Conservation (phyloP, 2,329 filamentous ascomycete species). For the Gliomastix tumulicola region DNA sequence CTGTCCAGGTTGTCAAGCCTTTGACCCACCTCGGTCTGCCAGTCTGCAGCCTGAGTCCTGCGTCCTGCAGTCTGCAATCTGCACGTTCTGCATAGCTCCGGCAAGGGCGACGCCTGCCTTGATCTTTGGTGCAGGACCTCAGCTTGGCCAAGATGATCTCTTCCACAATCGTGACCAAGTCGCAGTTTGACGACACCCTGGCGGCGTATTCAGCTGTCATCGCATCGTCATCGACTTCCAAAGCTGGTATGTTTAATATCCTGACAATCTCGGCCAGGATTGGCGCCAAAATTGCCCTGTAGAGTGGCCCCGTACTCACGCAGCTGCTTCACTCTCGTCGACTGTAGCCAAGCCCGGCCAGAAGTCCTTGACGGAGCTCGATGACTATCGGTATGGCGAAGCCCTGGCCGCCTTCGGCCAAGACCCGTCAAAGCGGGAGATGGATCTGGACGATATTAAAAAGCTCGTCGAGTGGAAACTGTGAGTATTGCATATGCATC, state of each 20-base stretch:
- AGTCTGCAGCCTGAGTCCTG: no score
- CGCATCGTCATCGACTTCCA: constrained; percentile 34
- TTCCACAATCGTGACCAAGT: constrained; percentile 12
- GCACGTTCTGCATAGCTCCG: no score
- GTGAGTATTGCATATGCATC: constrained; percentile 36
- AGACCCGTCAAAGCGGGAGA: constrained; percentile 21
- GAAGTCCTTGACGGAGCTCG: constrained; percentile 48
- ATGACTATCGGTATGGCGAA: constrained; percentile 50
- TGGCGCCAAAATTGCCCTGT: no score
- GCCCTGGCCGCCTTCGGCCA: constrained; percentile 40
- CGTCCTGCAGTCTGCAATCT: no score
- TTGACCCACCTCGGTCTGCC: no score
- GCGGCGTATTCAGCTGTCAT: constrained; percentile 31
- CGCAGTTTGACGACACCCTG: constrained; percentile 27
- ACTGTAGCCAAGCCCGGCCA: constrained; percentile 39
- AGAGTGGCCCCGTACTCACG: no score
- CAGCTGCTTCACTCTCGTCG: no score
- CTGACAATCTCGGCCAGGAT: not conserved
- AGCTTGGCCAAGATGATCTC: constrained; percentile 1
- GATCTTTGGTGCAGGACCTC: no score
- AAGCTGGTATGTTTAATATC: constrained; percentile 27
- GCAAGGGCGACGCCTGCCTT: no score
- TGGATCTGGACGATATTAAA: constrained; percentile 52
- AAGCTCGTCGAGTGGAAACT: constrained; percentile 65
- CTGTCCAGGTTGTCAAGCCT: no score